Evolutionary conservation across 441 rosid genomes (phyloP).

Genomic region (Rhodomyrtus psidioides): DNA sequence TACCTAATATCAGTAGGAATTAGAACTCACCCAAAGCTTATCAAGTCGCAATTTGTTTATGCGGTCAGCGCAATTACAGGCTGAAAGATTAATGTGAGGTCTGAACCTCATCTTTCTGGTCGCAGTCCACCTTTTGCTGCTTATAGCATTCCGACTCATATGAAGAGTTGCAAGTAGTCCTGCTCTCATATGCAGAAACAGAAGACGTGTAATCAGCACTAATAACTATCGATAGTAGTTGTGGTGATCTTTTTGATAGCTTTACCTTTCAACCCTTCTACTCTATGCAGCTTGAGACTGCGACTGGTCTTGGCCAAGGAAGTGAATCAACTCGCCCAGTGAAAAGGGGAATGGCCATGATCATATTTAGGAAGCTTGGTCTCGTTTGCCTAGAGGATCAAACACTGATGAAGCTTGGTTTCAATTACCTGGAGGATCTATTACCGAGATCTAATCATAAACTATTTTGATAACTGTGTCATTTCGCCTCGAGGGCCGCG

Average conservation of each 20-base stretch:
- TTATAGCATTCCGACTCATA: not conserved
- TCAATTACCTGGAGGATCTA: not conserved
- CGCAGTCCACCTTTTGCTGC: not conserved
- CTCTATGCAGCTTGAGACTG: not conserved
- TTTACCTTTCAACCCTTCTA: not conserved
- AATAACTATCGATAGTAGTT: not conserved
- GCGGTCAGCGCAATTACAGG: not conserved
- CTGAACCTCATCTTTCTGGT: not conserved
- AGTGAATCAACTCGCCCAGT: not conserved
- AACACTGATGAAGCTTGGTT: not conserved
- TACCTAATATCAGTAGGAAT: not conserved
- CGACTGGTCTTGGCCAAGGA: not conserved
- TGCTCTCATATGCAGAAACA: not conserved
- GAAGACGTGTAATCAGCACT: not conserved
- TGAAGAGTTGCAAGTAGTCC: not conserved
- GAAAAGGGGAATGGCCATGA: not conserved
- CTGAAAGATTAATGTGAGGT: not conserved
- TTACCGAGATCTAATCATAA: not conserved
- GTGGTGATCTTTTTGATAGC: not conserved
- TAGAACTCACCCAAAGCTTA: not conserved
- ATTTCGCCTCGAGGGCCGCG: not conserved
- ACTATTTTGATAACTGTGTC: not conserved
- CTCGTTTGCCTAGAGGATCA: not conserved
- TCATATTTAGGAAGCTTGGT: not conserved
- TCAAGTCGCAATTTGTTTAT: not conserved